A percentile compares a stretch with the other conserved stretches of the same genome.
These are phyloP conservation scores for Metschnikowia aberdeeniae DNA, from an alignment of 805 yeast species.

Conservation along the genomic window DNA sequence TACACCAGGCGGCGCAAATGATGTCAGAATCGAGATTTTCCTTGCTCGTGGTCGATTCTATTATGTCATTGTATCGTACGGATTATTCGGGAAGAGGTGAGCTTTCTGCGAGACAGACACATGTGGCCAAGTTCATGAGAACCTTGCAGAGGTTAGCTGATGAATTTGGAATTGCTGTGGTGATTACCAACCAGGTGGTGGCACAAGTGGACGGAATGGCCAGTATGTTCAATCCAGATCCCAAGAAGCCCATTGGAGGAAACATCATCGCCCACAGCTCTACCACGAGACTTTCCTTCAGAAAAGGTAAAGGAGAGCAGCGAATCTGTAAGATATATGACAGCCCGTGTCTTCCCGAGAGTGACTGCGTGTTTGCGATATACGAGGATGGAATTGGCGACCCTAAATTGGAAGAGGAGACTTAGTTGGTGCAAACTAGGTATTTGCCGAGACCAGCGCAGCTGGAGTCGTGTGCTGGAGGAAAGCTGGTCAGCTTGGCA, in stretches of 20 bases:
- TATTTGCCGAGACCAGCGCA: too few relatives aligned
- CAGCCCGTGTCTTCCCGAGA: conserved; percentile 94
- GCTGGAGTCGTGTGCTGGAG: too few relatives aligned
- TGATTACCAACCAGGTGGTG: conserved; percentile 88
- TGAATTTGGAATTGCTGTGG: conserved; percentile 96
- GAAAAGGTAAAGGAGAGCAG: conserved; percentile 87
- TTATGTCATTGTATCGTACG: conserved; percentile 94
- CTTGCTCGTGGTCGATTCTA: conserved; percentile 88
- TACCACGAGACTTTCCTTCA: conserved; percentile 85
- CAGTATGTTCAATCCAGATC: conserved; percentile 84
- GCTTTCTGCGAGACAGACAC: conserved; percentile 89
- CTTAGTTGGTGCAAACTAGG: neutral
- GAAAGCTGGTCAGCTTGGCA: too few relatives aligned
- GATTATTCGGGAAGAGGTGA: conserved; percentile 96
- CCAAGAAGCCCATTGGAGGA: conserved; percentile 98
- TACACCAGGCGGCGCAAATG: conserved; percentile 90
- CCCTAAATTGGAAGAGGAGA: conserved; percentile 74
- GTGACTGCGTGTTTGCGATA: conserved; percentile 91
- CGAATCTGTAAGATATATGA: conserved; percentile 93
- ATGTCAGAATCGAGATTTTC: conserved; percentile 94
- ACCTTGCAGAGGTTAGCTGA: conserved; percentile 90
- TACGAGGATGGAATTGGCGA: conserved; percentile 97
- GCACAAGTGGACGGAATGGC: conserved; percentile 96
- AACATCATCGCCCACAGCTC: conserved; percentile 96
- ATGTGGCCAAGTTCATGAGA: conserved; percentile 90